Evolutionary conservation across 2,329 filamentous ascomycete genomes (phyloP).

Genomic region (Pseudogymnoascus sp.): DNA sequence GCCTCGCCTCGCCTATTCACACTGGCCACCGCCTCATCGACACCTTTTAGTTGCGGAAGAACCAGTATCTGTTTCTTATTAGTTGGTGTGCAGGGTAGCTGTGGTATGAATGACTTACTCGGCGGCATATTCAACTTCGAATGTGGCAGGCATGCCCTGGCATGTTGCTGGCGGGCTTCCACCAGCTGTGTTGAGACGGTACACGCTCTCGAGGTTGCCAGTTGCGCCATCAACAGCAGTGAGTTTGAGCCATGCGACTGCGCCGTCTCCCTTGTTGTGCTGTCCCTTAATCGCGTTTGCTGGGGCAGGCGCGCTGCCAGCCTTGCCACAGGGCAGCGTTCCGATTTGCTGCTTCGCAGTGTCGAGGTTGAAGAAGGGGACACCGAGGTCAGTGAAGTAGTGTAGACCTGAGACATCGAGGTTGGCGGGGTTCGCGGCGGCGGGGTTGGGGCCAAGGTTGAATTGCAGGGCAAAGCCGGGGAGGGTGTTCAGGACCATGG

Average conservation of each 20-base stretch:
- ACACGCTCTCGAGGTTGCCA: slow-evolving; percentile 63
- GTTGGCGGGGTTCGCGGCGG: slow-evolving; percentile 46
- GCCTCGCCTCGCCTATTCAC: not conserved
- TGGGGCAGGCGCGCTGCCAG: slow-evolving; percentile 54
- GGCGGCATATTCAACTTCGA: slow-evolving; percentile 73
- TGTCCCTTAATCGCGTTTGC: slow-evolving; percentile 48
- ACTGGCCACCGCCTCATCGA: not conserved
- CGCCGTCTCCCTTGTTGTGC: slow-evolving; percentile 49
- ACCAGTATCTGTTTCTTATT: not conserved
- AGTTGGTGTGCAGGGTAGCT: not conserved
- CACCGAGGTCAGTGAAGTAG: slow-evolving; percentile 64
- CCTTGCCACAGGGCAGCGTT: slow-evolving; percentile 54
- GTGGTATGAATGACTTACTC: slow-evolving; percentile 56
- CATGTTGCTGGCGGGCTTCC: slow-evolving; percentile 70
- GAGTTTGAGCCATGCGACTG: slow-evolving; percentile 77
- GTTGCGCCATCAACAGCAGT: slow-evolving; percentile 46
- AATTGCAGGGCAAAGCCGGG: slow-evolving; percentile 62
- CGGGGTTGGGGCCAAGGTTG: slow-evolving; percentile 37
- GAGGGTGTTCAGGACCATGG: slow-evolving; percentile 56
- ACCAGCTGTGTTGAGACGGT: slow-evolving; percentile 75
- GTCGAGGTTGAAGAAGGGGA: slow-evolving; percentile 74
- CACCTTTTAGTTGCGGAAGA: not conserved
- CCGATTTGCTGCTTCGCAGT: slow-evolving; percentile 47
- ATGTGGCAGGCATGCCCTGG: slow-evolving; percentile 49
- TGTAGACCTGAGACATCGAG: slow-evolving; percentile 66